Evolutionary conservation across 2,329 filamentous ascomycete species (phyloP).

Genomic region (Emergomyces africanus): DNA sequence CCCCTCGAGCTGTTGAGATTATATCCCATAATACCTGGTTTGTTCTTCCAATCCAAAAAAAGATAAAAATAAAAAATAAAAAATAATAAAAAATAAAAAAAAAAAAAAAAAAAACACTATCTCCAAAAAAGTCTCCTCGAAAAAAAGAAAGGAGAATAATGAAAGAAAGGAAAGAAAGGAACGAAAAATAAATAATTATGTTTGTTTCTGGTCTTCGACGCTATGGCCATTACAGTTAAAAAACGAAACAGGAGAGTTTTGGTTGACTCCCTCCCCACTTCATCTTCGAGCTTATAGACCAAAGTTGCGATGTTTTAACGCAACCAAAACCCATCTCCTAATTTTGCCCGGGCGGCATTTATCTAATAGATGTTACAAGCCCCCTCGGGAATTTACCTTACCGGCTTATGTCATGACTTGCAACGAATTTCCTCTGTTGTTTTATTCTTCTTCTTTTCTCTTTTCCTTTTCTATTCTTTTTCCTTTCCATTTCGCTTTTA

Average conservation of each 20-base stretch:
- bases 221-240: slow-evolving; percentile 17
- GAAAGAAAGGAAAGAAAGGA: neutral
- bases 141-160: slow-evolving; percentile 6
- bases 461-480: slow-evolving; percentile 6
- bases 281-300: slow-evolving; percentile 2
- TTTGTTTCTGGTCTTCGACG: slow-evolving; percentile 27
- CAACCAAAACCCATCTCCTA: neutral
- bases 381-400: slow-evolving; percentile 16
- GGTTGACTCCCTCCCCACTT: slow-evolving; percentile 21
- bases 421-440: slow-evolving; percentile 27
- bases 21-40: too few relatives aligned
- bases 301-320: slow-evolving; percentile 1
- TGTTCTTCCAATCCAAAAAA: too few relatives aligned
- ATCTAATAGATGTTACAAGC: neutral
- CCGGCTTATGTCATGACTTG: slow-evolving; percentile 33
- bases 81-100: slow-evolving; percentile 16
- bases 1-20: too few relatives aligned
- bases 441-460: slow-evolving; percentile 11
- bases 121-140: neutral
- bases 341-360: neutral
- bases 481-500: neutral
- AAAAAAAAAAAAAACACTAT: neutral
- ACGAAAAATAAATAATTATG: neutral
- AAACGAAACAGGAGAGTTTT: neutral
- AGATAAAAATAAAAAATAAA: too few relatives aligned